phyloP scores from a whole-genome alignment of 352 stramenopile species.

The Globisporangium lucens region DNA sequence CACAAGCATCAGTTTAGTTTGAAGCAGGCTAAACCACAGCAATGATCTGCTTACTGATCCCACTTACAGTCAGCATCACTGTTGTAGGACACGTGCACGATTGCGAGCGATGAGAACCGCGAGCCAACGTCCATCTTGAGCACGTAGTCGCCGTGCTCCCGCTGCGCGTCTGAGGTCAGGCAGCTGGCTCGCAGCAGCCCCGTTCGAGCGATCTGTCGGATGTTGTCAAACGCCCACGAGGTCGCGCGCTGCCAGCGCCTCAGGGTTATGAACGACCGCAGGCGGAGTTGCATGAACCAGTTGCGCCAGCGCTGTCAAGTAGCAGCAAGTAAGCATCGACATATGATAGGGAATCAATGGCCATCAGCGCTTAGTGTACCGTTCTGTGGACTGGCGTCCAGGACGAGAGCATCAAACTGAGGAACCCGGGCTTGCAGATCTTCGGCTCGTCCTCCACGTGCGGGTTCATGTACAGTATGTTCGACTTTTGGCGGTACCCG shows the following conservation, averaged over 20 bases:
- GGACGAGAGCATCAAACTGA: conserved; percentile 44
- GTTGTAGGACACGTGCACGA: conserved; percentile 56
- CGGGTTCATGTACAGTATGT: conserved; percentile 33
- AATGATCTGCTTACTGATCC: not conserved
- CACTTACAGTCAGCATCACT: conserved; percentile 66
- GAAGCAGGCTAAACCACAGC: not conserved
- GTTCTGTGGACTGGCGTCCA: conserved; percentile 38
- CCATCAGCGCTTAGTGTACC: conserved; percentile 19
- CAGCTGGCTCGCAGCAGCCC: conserved; percentile 45
- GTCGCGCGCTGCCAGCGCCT: conserved; percentile 26
- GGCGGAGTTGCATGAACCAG: conserved; percentile 29
- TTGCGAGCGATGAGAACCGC: conserved; percentile 47
- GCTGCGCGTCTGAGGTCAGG: conserved; percentile 28
- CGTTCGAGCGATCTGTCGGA: conserved; percentile 35
- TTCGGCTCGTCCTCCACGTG: conserved; percentile 34
- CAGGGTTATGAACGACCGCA: conserved; percentile 38
- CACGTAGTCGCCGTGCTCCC: conserved; percentile 57
- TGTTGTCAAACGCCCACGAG: conserved; percentile 27
- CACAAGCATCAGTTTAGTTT: too few species aligned
- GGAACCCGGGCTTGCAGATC: conserved; percentile 43
- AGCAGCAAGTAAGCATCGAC: not conserved
- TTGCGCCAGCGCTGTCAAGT: conserved; percentile 38
- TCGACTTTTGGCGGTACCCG: conserved; percentile 58
- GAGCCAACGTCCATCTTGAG: conserved; percentile 63
- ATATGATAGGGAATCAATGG: not conserved